Base-by-base conservation (phyloP, 2,329 filamentous ascomycete genomes). In the Ceratocystis diversiconidia region DNA sequence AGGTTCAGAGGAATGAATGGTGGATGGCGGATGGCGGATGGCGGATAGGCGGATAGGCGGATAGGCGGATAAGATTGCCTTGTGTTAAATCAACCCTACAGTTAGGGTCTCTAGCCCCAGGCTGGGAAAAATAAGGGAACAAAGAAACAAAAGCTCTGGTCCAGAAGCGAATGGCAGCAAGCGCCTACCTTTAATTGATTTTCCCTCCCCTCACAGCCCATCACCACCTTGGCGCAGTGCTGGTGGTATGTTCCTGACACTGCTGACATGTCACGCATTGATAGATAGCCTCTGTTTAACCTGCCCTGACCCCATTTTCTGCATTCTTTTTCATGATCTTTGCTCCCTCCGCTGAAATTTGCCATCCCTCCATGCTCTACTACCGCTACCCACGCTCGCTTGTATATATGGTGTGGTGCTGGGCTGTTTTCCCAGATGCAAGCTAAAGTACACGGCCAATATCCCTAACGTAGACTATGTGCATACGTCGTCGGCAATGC, bases 21-120 rank as follows among this genome's bases (percentile, higher is more conserved):
- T 25, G 48, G 48, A 10, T 57, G 52, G 28, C 28, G 52, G 52
- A 19, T 30, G 25, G 28, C 28, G 55, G 55, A 59, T 62, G 65
- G 65, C 65, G 65, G 61, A 66, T 66, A n/a, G 46, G 65, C 65
- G 65, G 65, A 66, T 59, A 25, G 43, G 41, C 65, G 65, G 65
- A 66, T 66, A 44, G 28, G 48, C 64, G 48, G 60, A 25, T 66
- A 28, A 41, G 12, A 22, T n/a, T 32, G 15, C 36, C 32, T 10
- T 41, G 22, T 22, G 2, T 0, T 15, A 0, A 1, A 7, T 2
- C 3, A 22, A 64, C 63, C 55, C 63, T 65, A 15, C 1, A 0
- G 28, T 0, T 36, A 36, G 55, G 55, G 55, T 52, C 10, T 52
- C 7, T 10, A 5, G 1, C 5, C 30, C 30, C 30, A 5, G 30